phyloP scores from a whole-genome alignment of 495 filamentous ascomycete genomes.

The Podospora conica region DNA sequence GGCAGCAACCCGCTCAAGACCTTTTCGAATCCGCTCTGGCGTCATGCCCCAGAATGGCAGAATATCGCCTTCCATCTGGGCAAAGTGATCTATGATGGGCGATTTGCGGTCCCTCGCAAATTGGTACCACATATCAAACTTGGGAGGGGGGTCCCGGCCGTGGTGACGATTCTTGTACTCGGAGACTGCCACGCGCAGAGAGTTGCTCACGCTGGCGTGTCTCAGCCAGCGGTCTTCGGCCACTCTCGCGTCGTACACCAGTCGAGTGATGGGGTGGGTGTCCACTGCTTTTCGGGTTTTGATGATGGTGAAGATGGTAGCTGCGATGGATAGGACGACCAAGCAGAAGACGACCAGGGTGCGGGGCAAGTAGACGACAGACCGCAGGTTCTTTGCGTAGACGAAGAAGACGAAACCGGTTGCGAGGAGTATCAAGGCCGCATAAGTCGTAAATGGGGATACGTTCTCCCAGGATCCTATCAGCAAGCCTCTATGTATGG shows the following conservation, averaged over 20 bases:
- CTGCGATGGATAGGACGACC: constrained; percentile 23
- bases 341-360: constrained; percentile 32
- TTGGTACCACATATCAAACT: constrained; percentile 69
- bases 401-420: constrained; percentile 35
- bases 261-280: constrained; percentile 44
- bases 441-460: constrained; percentile 21
- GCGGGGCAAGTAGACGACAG: constrained; percentile 36
- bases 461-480: constrained; percentile 38
- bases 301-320: constrained; percentile 25
- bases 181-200: constrained; percentile 46
- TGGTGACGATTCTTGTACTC: constrained; percentile 55
- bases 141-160: constrained; percentile 51
- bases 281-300: constrained; percentile 12
- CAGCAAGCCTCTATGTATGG: constrained; percentile 19
- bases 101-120: constrained; percentile 60
- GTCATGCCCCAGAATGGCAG: constrained; percentile 67
- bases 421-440: constrained; percentile 28
- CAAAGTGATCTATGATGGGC: constrained; percentile 67
- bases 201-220: constrained; percentile 44
- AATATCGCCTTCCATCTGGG: constrained; percentile 63
- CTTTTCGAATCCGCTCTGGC: constrained; percentile 53
- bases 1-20: constrained; percentile 27
- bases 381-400: constrained; percentile 35
- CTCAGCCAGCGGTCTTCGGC: constrained; percentile 40
- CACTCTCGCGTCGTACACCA: constrained; percentile 47